Conservation (phyloP, 2,329 filamentous ascomycete genomes). For the Rasamsonia emersonii region DNA sequence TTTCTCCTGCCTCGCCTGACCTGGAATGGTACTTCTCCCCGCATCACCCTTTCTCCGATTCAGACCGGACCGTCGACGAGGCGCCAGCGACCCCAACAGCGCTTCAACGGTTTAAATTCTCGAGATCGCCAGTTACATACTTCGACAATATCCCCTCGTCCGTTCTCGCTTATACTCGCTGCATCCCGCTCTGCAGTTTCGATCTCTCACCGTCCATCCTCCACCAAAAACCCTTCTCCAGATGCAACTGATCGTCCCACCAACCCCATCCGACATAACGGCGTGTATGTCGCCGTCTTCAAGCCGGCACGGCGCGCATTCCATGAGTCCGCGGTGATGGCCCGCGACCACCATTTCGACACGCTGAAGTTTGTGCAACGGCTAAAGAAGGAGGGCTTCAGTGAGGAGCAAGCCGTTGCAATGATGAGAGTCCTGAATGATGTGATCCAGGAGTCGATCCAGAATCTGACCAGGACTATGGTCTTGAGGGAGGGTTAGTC, state of each 20-base stretch:
- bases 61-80: constrained; percentile 16
- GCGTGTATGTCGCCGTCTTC: constrained; percentile 38
- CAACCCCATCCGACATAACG: constrained; percentile 36
- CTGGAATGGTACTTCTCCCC: constrained; percentile 30
- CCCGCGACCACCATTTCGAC: constrained; percentile 90
- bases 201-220: constrained; percentile 2
- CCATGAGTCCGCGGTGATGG: constrained; percentile 54
- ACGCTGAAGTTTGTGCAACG: constrained; percentile 94
- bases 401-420: constrained; percentile 88
- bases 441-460: constrained; percentile 96
- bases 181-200: constrained; percentile 8
- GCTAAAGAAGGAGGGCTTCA: constrained; percentile 84
- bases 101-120: constrained; percentile 13
- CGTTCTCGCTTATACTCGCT: constrained; percentile 9
- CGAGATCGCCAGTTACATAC: constrained; percentile 15
- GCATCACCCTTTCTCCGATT: constrained; percentile 21
- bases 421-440: constrained; percentile 98
- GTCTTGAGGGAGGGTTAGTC: constrained; percentile 81
- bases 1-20: constrained; percentile 34
- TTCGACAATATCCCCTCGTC: constrained; percentile 6
- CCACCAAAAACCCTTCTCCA: constrained; percentile 13
- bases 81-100: constrained; percentile 14
- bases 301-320: constrained; percentile 41
- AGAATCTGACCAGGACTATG: constrained; percentile 96
- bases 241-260: constrained; percentile 12